A percentile compares a stretch with the other conserved stretches of the same genome.
Conservation (phyloP, 768 basidiomycete species). For the Amanita brunnescens region DNA sequence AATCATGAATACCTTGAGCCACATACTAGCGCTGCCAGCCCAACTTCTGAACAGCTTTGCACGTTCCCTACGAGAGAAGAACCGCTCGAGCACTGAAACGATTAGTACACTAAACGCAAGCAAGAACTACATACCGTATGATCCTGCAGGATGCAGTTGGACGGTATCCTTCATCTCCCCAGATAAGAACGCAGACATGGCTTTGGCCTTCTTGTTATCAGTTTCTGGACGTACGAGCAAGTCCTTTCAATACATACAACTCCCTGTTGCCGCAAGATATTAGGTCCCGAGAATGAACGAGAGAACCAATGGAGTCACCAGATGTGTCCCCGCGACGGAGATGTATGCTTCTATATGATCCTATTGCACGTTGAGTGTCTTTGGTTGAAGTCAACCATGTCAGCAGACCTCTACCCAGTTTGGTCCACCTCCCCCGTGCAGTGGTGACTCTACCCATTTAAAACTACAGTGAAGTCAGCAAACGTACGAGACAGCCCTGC, state of each 20-base stretch:
- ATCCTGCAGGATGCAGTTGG: constrained; percentile 72
- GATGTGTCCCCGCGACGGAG: constrained; percentile 78
- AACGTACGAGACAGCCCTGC: not conserved
- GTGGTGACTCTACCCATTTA: constrained; percentile 93
- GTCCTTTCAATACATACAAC: constrained; percentile 42
- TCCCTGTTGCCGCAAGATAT: constrained; percentile 37
- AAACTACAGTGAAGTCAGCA: constrained; percentile 37
- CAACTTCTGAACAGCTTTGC: constrained; percentile 88
- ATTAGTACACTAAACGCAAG: not conserved
- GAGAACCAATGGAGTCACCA: constrained; percentile 41
- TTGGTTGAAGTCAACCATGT: not conserved
- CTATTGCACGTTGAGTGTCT: constrained; percentile 24
- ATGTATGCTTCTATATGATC: constrained; percentile 82
- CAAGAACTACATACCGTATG: constrained; percentile 44
- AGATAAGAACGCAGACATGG: constrained; percentile 90
- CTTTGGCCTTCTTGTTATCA: constrained; percentile 55
- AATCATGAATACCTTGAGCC: constrained; percentile 64
- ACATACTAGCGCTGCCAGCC: constrained; percentile 91
- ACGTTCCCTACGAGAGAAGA: constrained; percentile 87
- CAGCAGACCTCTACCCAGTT: constrained; percentile 81
- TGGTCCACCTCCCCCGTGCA: constrained; percentile 72
- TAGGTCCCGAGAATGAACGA: not conserved
- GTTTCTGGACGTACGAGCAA: not conserved
- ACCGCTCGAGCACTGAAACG: constrained; percentile 62
- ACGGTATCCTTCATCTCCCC: constrained; percentile 96